Conservation (phyloP, 148 eudicot species). For the Mesembryanthemum crystallinum region DNA sequence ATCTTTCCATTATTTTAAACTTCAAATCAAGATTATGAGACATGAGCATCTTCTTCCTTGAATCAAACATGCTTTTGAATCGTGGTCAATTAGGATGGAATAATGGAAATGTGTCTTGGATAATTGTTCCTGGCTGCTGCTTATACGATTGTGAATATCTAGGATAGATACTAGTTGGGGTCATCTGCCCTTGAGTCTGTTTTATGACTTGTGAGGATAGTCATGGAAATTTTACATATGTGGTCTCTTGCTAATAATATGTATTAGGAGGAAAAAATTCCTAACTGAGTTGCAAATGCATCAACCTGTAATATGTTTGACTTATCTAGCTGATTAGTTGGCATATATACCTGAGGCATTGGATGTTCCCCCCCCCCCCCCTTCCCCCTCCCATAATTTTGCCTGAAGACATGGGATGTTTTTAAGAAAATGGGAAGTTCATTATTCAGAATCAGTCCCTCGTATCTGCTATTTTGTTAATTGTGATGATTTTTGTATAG, state of each 20-base stretch:
- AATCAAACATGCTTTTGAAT: neutral
- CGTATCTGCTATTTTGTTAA: neutral
- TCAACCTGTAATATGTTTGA: neutral
- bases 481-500: neutral
- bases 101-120: neutral
- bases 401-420: no score
- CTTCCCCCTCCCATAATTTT: no score
- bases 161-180: neutral
- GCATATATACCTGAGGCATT: neutral
- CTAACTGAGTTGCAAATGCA: neutral
- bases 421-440: neutral
- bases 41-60: neutral
- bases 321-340: neutral
- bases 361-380: no score
- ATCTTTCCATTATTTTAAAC: neutral
- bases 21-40: neutral
- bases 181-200: neutral
- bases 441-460: neutral
- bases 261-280: no score
- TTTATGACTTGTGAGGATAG: neutral
- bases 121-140: neutral
- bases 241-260: neutral
- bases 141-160: neutral
- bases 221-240: neutral
- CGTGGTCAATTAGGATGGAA: neutral